These are phyloP conservation scores for Casuarina equisetifolia DNA, from an alignment of 306 rosid species.

Conservation along the genomic window DNA sequence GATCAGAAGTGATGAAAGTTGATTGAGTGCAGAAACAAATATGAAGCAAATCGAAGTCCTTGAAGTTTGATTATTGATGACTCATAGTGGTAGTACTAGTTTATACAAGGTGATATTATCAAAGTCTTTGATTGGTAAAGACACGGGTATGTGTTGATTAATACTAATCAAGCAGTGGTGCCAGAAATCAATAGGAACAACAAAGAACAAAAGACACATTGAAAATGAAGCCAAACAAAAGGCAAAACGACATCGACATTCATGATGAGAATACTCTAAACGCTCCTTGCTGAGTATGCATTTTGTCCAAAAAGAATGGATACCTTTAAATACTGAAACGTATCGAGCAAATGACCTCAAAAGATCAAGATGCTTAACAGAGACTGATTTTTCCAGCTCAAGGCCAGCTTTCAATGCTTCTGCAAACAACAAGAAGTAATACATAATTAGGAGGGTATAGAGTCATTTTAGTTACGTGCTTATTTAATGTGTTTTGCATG, in stretches of 20 bases:
- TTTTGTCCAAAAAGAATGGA: slow-evolving; percentile 6
- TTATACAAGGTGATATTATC: background rate
- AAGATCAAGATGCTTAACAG: slow-evolving; percentile 72
- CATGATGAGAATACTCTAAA: background rate
- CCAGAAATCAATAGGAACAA: background rate
- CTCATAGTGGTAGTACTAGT: background rate
- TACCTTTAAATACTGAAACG: slow-evolving; percentile 73
- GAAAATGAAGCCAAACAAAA: background rate
- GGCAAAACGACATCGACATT: background rate
- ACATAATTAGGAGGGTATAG: slow-evolving; percentile 22
- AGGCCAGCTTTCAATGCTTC: slow-evolving; percentile 50
- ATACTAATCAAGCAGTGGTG: background rate
- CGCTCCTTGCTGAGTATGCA: no score
- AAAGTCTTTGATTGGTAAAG: background rate
- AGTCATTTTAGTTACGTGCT: background rate
- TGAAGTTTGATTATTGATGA: background rate
- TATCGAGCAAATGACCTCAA: slow-evolving; percentile 80
- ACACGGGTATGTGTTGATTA: background rate
- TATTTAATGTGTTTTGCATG: slow-evolving; percentile 6
- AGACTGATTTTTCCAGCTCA: slow-evolving; percentile 57
- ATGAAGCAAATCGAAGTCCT: background rate
- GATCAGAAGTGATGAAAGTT: background rate
- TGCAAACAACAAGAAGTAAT: slow-evolving; percentile 38
- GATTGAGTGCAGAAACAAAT: background rate
- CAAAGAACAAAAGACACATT: background rate